phyloP scores from a whole-genome alignment of 768 basidiomycete genomes.

The Pulveroboletus sp. region DNA sequence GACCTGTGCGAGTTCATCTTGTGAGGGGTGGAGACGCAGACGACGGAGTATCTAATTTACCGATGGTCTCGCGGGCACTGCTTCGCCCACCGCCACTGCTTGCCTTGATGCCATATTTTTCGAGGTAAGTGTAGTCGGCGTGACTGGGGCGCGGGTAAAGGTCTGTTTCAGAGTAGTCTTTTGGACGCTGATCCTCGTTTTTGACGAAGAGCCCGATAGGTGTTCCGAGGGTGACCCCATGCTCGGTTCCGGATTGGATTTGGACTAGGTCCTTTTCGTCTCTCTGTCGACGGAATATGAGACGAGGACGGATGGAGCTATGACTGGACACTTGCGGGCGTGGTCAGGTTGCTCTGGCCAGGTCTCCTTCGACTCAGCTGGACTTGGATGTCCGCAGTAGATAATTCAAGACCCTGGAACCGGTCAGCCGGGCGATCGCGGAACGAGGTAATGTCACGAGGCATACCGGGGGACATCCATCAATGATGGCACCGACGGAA shows the following conservation, averaged over 20 bases:
- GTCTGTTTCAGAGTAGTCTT: constrained; percentile 98
- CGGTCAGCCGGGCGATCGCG: constrained; percentile 12
- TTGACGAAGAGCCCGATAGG: constrained; percentile 95
- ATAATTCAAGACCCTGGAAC: constrained; percentile 72
- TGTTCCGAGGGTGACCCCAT: constrained; percentile 93
- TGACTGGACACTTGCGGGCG: constrained; percentile 60
- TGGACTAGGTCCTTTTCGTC: constrained; percentile 94
- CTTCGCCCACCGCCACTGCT: constrained; percentile 94
- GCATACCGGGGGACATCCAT: constrained; percentile 92
- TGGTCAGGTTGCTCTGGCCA: constrained; percentile 94
- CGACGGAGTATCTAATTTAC: constrained; percentile 35
- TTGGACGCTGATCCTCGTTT: constrained; percentile 97
- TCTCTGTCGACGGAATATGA: constrained; percentile 48
- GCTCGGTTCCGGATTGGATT: constrained; percentile 90
- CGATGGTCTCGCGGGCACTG: constrained; percentile 95
- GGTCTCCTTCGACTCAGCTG: constrained; percentile 90
- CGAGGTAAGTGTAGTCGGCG: constrained; percentile 96
- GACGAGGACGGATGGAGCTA: background rate
- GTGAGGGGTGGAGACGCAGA: constrained; percentile 2
- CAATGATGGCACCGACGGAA: constrained; percentile 95
- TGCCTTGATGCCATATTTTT: constrained; percentile 97
- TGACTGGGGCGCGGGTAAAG: constrained; percentile 95
- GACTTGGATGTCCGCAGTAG: constrained; percentile 79
- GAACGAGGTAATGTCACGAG: constrained; percentile 1
- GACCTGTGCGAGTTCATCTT: constrained; percentile 44